Evolutionary conservation across 352 stramenopile species (phyloP), one percentile per base, ranked within the genome.

Genomic region (Peronospora belbahrii): DNA sequence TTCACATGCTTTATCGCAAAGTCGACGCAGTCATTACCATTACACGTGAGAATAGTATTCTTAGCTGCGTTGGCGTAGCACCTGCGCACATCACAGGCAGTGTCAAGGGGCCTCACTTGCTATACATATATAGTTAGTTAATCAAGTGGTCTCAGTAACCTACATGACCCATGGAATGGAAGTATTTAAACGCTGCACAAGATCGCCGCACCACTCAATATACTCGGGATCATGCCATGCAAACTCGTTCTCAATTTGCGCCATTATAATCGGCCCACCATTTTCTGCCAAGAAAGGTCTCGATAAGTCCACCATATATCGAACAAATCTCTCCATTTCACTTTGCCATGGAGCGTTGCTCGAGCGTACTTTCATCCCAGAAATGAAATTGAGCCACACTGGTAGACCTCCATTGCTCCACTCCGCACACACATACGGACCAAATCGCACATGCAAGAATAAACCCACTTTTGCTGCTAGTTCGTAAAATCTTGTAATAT

Each of bases 151-250:
- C 11, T 36, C 23, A 18, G 23, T 20, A 17, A 72, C 65, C 36
- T 73, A 80, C 77, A 85, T 85, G 53, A 86, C 57, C 77, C 77
- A 88, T 6, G 74, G 74, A 30, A 85, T 86, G 6, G 57, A 67
- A 28, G 71, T 85, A 36, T 83, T 48, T 17, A 88, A 52, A 17
- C 60, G 45, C 13, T 59, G 36, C 2, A 85, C 68, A 14, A 88
- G 45, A 5, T 74, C 45, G 3, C 72, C 72, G 27, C 70, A 83
- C 71, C 70, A 88, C 28, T 63, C 30, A 8, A 81, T 54, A 42
- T 83, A 83, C 22, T 64, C 60, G 4, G 52, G 50, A 34, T 83
- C 72, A n/a, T 76, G 56, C 37, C 37, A 48, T n/a, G 54, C 56
- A 32, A 74, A 83, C 52, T 85, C 74, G 34, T 77, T 85, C 47